A percentile compares a stretch with the other conserved stretches of the same genome.
Evolutionary conservation across 1,284 basidiomycete genomes (phyloP).

Genomic region (Tilletia indica): DNA sequence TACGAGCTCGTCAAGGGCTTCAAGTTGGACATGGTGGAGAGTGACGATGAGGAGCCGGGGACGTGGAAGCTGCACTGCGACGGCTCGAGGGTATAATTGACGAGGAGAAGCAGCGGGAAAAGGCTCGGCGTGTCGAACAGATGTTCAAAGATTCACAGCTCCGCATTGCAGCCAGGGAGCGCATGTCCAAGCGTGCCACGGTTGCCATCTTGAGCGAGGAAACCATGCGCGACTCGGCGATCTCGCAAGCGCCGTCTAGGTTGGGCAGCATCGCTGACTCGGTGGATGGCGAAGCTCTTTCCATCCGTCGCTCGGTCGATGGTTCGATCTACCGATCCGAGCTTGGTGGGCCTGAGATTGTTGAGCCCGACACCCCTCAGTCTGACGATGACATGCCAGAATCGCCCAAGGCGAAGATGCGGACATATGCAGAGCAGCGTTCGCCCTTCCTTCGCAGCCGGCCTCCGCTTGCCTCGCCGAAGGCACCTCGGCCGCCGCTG

Average conservation of each 20-base stretch:
- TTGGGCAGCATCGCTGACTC: conserved; percentile 6
- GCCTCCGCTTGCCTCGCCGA: background rate
- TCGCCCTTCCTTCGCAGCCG: conserved; percentile 14
- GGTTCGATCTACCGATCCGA: background rate
- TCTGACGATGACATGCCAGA: background rate
- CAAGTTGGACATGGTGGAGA: conserved; percentile 34
- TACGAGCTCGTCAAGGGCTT: conserved; percentile 52
- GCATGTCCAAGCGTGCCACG: background rate
- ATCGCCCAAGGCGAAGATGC: conserved; percentile 2
- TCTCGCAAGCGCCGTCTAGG: conserved; percentile 30
- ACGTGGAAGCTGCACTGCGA: conserved; percentile 46
- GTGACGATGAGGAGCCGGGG: conserved; percentile 43
- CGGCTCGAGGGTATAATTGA: conserved; percentile 50
- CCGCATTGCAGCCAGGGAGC: conserved; percentile 15
- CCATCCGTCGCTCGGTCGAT: background rate
- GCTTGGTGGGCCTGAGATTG: background rate
- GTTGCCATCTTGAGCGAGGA: conserved; percentile 1
- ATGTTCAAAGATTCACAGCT: conserved; percentile 31
- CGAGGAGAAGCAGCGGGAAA: conserved; percentile 40
- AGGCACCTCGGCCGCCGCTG: conserved; percentile 21
- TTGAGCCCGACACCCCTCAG: background rate
- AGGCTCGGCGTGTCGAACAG: conserved; percentile 38
- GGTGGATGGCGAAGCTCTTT: background rate
- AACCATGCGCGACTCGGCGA: conserved; percentile 45
- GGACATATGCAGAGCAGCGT: conserved; percentile 13